These are phyloP conservation scores for Euphorbia peplus DNA, from an alignment of 345 rosid genomes.

Conservation along the genomic window DNA sequence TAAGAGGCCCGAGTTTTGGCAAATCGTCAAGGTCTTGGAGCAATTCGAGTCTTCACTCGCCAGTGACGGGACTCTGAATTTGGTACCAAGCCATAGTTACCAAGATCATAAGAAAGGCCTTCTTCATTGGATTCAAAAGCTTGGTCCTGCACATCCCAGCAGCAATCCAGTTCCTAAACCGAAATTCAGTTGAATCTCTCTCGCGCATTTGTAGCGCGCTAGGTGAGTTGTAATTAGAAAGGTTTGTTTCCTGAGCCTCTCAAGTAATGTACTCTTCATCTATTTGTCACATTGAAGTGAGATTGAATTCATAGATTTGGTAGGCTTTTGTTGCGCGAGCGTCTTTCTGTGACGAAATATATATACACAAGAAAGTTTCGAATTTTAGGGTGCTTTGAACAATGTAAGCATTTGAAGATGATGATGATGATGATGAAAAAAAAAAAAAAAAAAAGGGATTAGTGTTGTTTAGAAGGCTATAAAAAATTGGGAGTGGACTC, in stretches of 20 bases:
- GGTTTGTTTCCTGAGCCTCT: slow-evolving; percentile 27
- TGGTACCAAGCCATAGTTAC: slow-evolving; percentile 38
- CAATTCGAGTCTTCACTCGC: slow-evolving; percentile 62
- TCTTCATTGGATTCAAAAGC: slow-evolving; percentile 86
- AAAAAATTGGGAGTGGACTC: not conserved
- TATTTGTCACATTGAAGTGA: slow-evolving; percentile 21
- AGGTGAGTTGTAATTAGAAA: slow-evolving; percentile 45
- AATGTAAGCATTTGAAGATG: slow-evolving; percentile 7
- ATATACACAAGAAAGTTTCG: slow-evolving; percentile 10
- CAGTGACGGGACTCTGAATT: slow-evolving; percentile 63
- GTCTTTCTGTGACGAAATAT: slow-evolving; percentile 1
- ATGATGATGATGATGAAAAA: not conserved
- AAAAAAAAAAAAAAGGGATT: not conserved
- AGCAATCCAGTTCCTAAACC: slow-evolving; percentile 53
- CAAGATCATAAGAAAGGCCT: slow-evolving; percentile 80
- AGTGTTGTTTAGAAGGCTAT: not conserved
- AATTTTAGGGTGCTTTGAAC: slow-evolving; percentile 12
- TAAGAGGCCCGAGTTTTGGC: slow-evolving; percentile 95
- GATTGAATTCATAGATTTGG: slow-evolving; percentile 11
- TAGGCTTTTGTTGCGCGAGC: slow-evolving; percentile 5
- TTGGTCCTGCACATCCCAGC: slow-evolving; percentile 52
- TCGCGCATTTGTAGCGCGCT: slow-evolving; percentile 35
- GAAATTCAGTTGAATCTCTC: slow-evolving; percentile 46
- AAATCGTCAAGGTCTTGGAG: slow-evolving; percentile 84
- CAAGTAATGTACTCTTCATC: slow-evolving; percentile 20